phyloP scores from a whole-genome alignment of 768 basidiomycete genomes.

The Leccinum sublutescens region DNA sequence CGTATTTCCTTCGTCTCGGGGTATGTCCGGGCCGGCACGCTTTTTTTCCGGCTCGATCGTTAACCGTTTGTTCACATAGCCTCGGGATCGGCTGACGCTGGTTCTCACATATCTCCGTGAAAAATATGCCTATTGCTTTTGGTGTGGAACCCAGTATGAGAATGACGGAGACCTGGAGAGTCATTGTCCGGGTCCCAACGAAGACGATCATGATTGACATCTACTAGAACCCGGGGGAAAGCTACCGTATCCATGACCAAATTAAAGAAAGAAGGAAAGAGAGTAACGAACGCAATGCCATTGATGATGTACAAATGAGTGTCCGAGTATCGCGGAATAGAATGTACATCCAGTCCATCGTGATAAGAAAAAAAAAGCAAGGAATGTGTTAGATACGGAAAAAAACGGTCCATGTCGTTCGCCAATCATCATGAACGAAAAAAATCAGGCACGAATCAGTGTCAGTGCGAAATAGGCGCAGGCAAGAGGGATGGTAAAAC shows the following conservation, averaged over 20 bases:
- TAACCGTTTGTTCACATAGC: conserved; percentile 42
- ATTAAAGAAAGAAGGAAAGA: background rate
- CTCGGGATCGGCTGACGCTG: conserved; percentile 63
- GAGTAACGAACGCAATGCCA: conserved; percentile 20
- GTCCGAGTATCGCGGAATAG: conserved; percentile 23
- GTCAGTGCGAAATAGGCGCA: conserved; percentile 24
- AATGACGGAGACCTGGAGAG: conserved; percentile 54
- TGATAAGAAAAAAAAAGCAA: conserved; percentile 8
- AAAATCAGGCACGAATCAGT: background rate
- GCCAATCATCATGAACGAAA: background rate
- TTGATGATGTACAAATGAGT: conserved; percentile 32
- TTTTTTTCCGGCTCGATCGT: conserved; percentile 4
- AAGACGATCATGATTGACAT: conserved; percentile 77
- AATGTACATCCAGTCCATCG: conserved; percentile 22
- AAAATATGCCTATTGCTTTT: conserved; percentile 78
- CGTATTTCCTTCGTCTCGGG: conserved; percentile 64
- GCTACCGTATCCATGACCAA: background rate
- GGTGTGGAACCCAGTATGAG: conserved; percentile 81
- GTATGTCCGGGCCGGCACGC: conserved; percentile 35
- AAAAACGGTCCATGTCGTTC: background rate
- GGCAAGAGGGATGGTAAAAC: conserved; percentile 61
- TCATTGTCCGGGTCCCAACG: conserved; percentile 72
- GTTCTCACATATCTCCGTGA: conserved; percentile 74
- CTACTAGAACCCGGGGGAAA: background rate
- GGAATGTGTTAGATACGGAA: conserved; percentile 11